These are phyloP conservation scores for Acanthamoeba lugdunensis DNA, from an alignment of 208 protist species.

Conservation along the genomic window DNA sequence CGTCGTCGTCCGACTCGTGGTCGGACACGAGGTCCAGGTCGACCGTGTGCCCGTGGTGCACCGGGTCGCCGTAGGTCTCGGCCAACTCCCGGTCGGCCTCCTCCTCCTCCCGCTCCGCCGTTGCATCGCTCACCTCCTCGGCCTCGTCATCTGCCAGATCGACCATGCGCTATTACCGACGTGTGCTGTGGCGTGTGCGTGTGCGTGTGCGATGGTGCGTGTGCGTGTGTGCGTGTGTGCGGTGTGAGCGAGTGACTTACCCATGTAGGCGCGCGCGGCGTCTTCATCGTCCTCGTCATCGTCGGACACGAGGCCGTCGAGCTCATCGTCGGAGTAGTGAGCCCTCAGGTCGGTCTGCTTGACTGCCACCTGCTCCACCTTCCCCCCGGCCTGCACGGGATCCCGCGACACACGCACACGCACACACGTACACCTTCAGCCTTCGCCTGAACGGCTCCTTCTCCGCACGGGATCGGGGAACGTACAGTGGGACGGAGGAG, in stretches of 20 bases:
- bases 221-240: background rate
- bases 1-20: background rate
- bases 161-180: background rate
- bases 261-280: background rate
- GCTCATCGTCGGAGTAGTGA: background rate
- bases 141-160: background rate
- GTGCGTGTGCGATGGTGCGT: background rate
- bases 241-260: background rate
- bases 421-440: no score
- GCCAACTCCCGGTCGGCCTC: background rate
- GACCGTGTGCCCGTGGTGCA: background rate
- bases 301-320: background rate
- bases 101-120: background rate
- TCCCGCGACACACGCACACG: background rate
- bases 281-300: background rate
- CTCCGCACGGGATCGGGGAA: background rate
- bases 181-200: background rate
- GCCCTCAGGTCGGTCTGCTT: background rate
- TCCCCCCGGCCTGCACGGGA: background rate
- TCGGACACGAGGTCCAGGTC: background rate
- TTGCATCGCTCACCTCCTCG: background rate
- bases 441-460: background rate
- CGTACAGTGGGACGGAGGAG: conserved; percentile 7
- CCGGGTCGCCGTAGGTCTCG: no score
- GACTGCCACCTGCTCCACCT: background rate